Percentiles rank a stretch among this genome's conserved stretches.
These are phyloP conservation scores for Poa pratensis DNA, from an alignment of 176 grass and related monocot genomes.

Conservation along the genomic window DNA sequence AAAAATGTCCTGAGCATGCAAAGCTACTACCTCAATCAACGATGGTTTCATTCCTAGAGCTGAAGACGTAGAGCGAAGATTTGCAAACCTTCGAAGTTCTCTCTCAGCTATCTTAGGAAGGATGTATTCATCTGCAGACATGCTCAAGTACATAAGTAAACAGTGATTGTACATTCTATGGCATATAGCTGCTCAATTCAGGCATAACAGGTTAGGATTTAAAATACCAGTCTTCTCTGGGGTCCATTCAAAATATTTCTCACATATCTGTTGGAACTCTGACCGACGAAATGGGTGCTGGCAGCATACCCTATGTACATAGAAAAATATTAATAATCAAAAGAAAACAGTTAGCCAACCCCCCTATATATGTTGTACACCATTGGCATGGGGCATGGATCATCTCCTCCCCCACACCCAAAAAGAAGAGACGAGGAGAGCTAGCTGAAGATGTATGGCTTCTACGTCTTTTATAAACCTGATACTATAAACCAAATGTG, in stretches of 20 bases:
- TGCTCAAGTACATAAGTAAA: conserved; percentile 35
- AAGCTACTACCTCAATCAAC: conserved; percentile 50
- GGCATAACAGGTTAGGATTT: conserved; percentile 21
- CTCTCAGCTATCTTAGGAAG: conserved; percentile 96
- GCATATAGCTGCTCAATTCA: conserved; percentile 28
- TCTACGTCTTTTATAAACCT: background rate
- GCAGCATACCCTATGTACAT: conserved; percentile 56
- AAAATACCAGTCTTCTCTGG: conserved; percentile 77
- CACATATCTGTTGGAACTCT: conserved; percentile 77
- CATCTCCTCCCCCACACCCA: conserved; percentile 2
- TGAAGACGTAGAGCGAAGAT: conserved; percentile 66
- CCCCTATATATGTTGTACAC: background rate
- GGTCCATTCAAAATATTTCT: conserved; percentile 79
- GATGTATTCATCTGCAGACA: conserved; percentile 82
- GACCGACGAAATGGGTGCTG: conserved; percentile 61
- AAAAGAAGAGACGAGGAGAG: background rate
- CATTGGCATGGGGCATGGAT: background rate
- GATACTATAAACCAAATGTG: too few species aligned
- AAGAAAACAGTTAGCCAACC: background rate
- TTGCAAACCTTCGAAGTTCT: conserved; percentile 85
- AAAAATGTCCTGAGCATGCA: background rate
- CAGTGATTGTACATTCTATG: background rate
- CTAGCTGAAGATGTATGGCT: background rate
- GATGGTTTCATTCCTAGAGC: conserved; percentile 51
- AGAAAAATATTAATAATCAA: conserved; percentile 33